phyloP scores from a whole-genome alignment of 257 asterid genomes.

The Pogostemon cablin region DNA sequence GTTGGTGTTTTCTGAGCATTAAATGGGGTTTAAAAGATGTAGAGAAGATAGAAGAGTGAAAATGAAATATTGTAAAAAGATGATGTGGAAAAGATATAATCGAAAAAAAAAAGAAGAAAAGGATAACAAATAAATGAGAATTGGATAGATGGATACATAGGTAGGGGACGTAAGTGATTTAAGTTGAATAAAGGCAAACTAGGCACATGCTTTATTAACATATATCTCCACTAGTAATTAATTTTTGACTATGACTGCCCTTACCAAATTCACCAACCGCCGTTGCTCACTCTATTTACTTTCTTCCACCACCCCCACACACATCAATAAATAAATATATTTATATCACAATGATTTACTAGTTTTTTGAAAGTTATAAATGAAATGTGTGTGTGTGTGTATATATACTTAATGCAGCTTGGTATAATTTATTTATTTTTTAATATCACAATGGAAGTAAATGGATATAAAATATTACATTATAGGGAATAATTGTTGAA shows the following conservation, averaged over 20 bases:
- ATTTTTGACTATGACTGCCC: conserved; percentile 27
- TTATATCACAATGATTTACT: too few species aligned
- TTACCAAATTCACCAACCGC: conserved; percentile 18
- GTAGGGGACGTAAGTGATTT: conserved; percentile 42
- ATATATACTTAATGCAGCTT: too few species aligned
- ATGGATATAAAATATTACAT: too few species aligned
- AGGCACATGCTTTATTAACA: conserved; percentile 41
- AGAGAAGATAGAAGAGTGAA: not conserved
- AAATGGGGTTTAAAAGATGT: not conserved
- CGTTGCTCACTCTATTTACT: not conserved
- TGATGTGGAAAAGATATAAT: too few species aligned
- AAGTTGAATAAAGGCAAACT: conserved; percentile 36
- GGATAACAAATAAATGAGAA: conserved; percentile 5
- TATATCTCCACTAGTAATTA: not conserved
- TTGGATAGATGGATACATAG: conserved; percentile 21
- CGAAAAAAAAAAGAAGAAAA: not conserved
- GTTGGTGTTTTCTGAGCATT: not conserved
- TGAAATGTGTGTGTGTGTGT: too few species aligned
- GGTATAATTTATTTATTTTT: too few species aligned
- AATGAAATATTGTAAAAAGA: not conserved
- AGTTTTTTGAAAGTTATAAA: too few species aligned
- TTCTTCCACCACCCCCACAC: not conserved
- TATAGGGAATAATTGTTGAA: too few species aligned
- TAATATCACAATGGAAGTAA: too few species aligned
- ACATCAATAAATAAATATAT: too few species aligned